Evolutionary conservation across 164 flowering plant genomes (phyloP).

Genomic region (Macadamia tetraphylla): DNA sequence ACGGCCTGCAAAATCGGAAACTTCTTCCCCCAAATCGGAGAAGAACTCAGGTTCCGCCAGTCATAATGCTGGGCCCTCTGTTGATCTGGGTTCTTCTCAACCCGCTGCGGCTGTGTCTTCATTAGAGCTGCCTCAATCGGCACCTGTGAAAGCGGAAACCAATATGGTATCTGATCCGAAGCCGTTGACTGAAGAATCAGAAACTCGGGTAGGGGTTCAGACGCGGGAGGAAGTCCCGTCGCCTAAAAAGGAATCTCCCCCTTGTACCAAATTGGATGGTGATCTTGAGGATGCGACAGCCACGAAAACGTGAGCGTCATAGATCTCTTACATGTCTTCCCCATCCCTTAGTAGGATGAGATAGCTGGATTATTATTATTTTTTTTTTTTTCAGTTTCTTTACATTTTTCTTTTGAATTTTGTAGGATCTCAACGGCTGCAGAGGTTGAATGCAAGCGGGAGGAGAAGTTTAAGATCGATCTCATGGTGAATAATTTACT

Average conservation of each 20-base stretch:
- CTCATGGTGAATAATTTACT: conserved; percentile 64
- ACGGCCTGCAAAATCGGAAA: conserved; percentile 37
- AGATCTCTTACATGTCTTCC: neutral
- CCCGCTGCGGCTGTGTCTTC: conserved; percentile 1
- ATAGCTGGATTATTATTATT: neutral
- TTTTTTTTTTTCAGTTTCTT: neutral
- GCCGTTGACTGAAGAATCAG: conserved; percentile 29
- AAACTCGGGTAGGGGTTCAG: conserved; percentile 15
- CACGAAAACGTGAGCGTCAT: conserved; percentile 39
- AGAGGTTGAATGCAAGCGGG: conserved; percentile 37
- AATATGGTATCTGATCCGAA: conserved; percentile 25
- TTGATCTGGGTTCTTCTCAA: conserved; percentile 27
- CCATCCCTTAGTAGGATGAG: neutral
- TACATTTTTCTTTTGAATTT: neutral
- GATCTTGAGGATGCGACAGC: conserved; percentile 19
- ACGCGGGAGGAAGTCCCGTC: conserved; percentile 28
- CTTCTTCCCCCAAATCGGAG: conserved; percentile 39
- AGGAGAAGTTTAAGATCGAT: conserved; percentile 83
- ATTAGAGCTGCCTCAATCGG: conserved; percentile 17
- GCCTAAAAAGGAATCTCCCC: conserved; percentile 42
- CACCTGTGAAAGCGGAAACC: conserved; percentile 30
- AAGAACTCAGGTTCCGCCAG: conserved; percentile 33
- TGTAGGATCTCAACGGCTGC: conserved; percentile 31
- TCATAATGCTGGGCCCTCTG: conserved; percentile 37
- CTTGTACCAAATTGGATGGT: conserved; percentile 26